Evolutionary conservation across 768 basidiomycete genomes (phyloP).

Genomic region (Thelephora ganbajun): DNA sequence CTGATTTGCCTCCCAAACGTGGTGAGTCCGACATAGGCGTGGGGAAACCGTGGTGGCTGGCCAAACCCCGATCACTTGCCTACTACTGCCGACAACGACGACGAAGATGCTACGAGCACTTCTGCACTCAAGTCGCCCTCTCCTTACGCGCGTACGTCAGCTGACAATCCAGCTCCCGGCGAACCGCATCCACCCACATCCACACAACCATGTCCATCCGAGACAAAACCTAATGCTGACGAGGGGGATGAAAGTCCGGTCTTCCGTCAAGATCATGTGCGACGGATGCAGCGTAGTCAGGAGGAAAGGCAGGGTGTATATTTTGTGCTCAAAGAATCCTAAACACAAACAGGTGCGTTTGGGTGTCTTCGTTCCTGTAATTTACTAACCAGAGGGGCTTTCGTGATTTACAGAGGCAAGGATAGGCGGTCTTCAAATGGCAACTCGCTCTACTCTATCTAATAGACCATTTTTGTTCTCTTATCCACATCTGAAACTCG

Average conservation of each 20-base stretch:
- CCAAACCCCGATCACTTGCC: neutral
- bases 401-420: slow-evolving; percentile 12
- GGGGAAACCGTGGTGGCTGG: neutral
- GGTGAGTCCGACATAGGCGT: neutral
- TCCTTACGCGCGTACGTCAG: slow-evolving; percentile 36
- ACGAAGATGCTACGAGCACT: slow-evolving; percentile 49
- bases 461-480: slow-evolving; percentile 10
- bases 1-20: slow-evolving; percentile 29
- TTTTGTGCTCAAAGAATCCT: slow-evolving; percentile 86
- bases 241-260: slow-evolving; percentile 91
- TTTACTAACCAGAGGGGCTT: neutral
- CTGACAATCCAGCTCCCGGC: slow-evolving; percentile 11
- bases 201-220: slow-evolving; percentile 20
- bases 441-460: neutral
- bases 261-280: slow-evolving; percentile 89
- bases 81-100: slow-evolving; percentile 2
- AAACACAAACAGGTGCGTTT: slow-evolving; percentile 87
- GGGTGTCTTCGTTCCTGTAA: neutral
- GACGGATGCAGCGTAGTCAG: slow-evolving; percentile 83
- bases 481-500: slow-evolving; percentile 94
- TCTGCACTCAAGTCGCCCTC: slow-evolving; percentile 45
- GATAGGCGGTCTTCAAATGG: slow-evolving; percentile 5
- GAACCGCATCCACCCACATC: slow-evolving; percentile 8
- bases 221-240: slow-evolving; percentile 8
- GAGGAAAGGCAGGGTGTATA: slow-evolving; percentile 83